These are phyloP conservation scores for Effrenium voratum DNA, from an alignment of 73 alveolate species.

Conservation along the genomic window DNA sequence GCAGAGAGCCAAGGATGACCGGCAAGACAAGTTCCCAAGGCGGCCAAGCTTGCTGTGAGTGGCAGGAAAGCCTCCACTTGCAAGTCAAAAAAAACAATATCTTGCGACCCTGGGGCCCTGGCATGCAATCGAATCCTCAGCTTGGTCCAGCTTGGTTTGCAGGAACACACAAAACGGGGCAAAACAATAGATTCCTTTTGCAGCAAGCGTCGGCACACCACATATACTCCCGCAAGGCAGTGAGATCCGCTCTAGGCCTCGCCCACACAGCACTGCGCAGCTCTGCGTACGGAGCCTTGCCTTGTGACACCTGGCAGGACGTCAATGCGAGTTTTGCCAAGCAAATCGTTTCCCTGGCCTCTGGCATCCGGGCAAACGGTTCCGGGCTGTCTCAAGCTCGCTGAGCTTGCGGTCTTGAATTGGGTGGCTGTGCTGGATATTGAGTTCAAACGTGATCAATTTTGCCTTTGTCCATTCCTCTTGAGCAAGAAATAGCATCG, in stretches of 20 bases:
- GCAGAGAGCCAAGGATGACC: constrained; percentile 86
- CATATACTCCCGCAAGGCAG: constrained; percentile 45
- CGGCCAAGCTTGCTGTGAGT: constrained; percentile 46
- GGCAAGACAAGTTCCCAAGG: not conserved
- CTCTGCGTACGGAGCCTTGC: too few species aligned
- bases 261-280: too few species aligned
- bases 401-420: too few species aligned
- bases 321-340: too few species aligned
- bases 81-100: not conserved
- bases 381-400: too few species aligned
- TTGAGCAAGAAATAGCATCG: too few species aligned
- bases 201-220: constrained; percentile 36
- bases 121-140: not conserved
- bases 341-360: too few species aligned
- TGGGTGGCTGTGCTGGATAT: too few species aligned
- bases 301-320: too few species aligned
- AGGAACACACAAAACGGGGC: not conserved
- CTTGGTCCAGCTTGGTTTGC: not conserved
- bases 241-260: constrained; percentile 52
- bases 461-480: too few species aligned
- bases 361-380: too few species aligned
- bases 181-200: not conserved
- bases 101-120: not conserved
- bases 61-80: constrained; percentile 44
- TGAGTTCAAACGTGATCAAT: too few species aligned